These are phyloP conservation scores for Pseudoneurospora amorphoporcata DNA, from an alignment of 495 filamentous ascomycete genomes.

Conservation along the genomic window DNA sequence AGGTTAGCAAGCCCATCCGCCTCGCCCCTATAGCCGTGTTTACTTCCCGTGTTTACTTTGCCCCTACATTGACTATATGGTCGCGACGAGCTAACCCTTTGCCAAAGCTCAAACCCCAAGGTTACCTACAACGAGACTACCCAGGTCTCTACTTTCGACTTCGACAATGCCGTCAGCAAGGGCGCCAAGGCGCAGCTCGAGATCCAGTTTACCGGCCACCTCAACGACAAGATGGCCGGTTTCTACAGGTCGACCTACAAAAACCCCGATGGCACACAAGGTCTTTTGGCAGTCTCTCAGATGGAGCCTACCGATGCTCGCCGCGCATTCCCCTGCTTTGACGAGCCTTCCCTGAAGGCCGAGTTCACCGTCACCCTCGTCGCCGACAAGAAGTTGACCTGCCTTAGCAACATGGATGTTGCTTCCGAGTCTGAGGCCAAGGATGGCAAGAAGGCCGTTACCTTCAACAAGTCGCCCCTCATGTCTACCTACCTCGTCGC, in stretches of 20 bases:
- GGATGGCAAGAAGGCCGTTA: slow-evolving; percentile 56
- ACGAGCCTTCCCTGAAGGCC: slow-evolving; percentile 67
- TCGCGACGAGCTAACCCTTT: slow-evolving; percentile 6
- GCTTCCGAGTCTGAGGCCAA: slow-evolving; percentile 51
- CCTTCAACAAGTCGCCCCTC: slow-evolving; percentile 60
- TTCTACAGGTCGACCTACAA: slow-evolving; percentile 75
- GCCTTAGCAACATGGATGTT: slow-evolving; percentile 75
- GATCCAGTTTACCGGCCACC: slow-evolving; percentile 54
- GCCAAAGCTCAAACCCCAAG: slow-evolving; percentile 39
- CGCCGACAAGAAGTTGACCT: slow-evolving; percentile 62
- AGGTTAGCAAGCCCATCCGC: slow-evolving; percentile 20
- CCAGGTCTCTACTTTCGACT: slow-evolving; percentile 55
- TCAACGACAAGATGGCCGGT: slow-evolving; percentile 75
- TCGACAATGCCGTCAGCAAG: slow-evolving; percentile 47
- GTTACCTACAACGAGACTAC: slow-evolving; percentile 50
- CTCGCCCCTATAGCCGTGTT: neutral
- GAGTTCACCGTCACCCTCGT: slow-evolving; percentile 64
- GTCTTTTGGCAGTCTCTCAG: slow-evolving; percentile 65
- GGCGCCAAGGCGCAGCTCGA: slow-evolving; percentile 53
- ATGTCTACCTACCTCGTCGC: slow-evolving; percentile 76
- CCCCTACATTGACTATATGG: neutral
- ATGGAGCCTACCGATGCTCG: slow-evolving; percentile 74
- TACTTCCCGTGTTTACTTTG: neutral
- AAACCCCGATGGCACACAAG: slow-evolving; percentile 49
- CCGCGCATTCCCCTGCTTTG: slow-evolving; percentile 67